These are phyloP conservation scores for Dactylellina drechsleri DNA, from an alignment of 2,329 filamentous ascomycete species.

Conservation along the genomic window DNA sequence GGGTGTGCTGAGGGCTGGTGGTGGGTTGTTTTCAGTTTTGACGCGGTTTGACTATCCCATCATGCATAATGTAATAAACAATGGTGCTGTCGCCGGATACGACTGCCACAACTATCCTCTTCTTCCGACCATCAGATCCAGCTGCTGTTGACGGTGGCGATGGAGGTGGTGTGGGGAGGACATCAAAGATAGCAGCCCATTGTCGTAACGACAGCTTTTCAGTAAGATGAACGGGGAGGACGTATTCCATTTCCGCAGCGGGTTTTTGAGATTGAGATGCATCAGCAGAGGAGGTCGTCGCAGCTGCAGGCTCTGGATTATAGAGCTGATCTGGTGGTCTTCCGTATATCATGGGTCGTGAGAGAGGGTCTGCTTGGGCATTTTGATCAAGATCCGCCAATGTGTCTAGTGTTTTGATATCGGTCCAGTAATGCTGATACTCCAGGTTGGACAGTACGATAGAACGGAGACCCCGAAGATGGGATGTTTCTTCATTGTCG, in stretches of 20 bases:
- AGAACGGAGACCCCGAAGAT: conserved; percentile 66
- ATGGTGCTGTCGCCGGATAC: conserved; percentile 83
- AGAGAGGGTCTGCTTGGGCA: conserved; percentile 61
- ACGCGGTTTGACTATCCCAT: conserved; percentile 85
- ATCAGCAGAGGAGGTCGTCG: conserved; percentile 4
- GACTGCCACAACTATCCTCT: conserved; percentile 78
- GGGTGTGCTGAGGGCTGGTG: not conserved
- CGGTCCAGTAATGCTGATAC: conserved; percentile 79
- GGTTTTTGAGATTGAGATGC: conserved; percentile 13
- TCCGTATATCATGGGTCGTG: conserved; percentile 75
- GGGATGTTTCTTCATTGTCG: conserved; percentile 55
- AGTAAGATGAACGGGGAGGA: conserved; percentile 76
- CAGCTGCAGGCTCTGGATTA: conserved; percentile 51
- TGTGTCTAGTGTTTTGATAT: conserved; percentile 64
- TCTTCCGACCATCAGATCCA: conserved; percentile 65
- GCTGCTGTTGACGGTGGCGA: conserved; percentile 61
- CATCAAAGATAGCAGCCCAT: conserved; percentile 77
- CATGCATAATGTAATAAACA: conserved; percentile 84
- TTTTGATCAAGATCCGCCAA: conserved; percentile 57
- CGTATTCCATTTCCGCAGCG: conserved; percentile 74
- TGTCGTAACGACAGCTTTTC: conserved; percentile 76
- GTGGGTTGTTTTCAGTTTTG: conserved; percentile 70
- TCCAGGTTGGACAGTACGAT: conserved; percentile 76
- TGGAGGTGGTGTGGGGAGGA: conserved; percentile 65
- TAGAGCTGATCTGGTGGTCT: conserved; percentile 78